Percentiles rank a stretch among this genome's conserved stretches.
Conservation (phyloP, 305 asterid genomes). For the Salvia sclarea region DNA sequence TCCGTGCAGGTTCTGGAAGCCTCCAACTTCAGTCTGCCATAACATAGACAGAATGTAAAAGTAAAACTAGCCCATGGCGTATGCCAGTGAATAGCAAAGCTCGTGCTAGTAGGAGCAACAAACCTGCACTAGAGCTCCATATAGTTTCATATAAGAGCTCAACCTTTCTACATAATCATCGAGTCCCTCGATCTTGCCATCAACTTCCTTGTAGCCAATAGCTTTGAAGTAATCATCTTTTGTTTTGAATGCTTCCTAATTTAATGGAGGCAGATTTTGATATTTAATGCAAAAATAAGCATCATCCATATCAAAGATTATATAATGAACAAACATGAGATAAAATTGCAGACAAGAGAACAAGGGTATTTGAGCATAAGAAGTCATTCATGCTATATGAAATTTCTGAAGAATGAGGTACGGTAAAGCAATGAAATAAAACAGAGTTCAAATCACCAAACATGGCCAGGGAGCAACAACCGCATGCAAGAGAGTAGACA, state of each 20-base stretch:
- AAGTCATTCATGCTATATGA: background rate
- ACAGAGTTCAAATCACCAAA: constrained; percentile 14
- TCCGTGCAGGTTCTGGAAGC: constrained; percentile 68
- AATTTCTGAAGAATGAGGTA: background rate
- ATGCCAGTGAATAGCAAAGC: constrained; percentile 1
- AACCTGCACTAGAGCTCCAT: constrained; percentile 96
- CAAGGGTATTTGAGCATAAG: background rate
- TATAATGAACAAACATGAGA: background rate
- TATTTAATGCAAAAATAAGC: constrained; percentile 6
- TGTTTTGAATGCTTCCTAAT: constrained; percentile 59
- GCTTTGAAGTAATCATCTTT: constrained; percentile 65
- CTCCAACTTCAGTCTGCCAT: constrained; percentile 65
- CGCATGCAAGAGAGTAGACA: background rate
- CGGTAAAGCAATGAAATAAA: constrained; percentile 5
- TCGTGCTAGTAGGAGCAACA: constrained; percentile 22
- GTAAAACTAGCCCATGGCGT: background rate
- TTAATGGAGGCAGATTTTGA: background rate
- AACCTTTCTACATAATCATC: constrained; percentile 53
- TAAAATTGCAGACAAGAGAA: background rate
- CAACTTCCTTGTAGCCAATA: constrained; percentile 62
- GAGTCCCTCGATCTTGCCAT: constrained; percentile 58
- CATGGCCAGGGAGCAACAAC: background rate
- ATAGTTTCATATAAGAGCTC: constrained; percentile 67
- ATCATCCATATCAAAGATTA: background rate
- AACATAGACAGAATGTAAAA: constrained; percentile 21